Base-by-base conservation (phyloP, 495 filamentous ascomycete species). In the Neurospora cerealis region DNA sequence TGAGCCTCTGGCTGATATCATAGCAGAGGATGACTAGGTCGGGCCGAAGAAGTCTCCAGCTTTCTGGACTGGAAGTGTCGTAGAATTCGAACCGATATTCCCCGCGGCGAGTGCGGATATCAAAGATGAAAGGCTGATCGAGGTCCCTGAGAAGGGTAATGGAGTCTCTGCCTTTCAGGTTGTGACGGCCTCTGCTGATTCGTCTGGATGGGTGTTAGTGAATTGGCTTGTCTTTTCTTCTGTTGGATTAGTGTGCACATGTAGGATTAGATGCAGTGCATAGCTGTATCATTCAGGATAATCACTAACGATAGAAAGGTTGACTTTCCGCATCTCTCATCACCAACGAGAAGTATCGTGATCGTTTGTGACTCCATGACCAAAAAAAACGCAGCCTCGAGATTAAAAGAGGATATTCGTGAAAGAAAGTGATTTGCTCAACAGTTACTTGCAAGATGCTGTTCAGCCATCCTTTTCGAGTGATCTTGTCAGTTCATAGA, bases 91-190 rank as follows among this genome's bases (percentile, higher is more conserved):
- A 85, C 41, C 89, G 89, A 79, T 93, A 96, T 5, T 85, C 85
- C 17, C 88, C 87, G 21, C 62, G 79, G 41, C 81, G 79, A 60
- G 89, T 88, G 69, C 88, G 88, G 74, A 96, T 88, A 70, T 94
- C 88, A 80, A 94, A 96, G 70, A 91, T 82, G 81, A 93, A 96
- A 17, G 94, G 94, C 81, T 97, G 94, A 79, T 96, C 89, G 73
- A 86, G 80, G 83, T 97, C 93, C 69, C 87, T 88, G 41, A 96
- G 86, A 37, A 87, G 78, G n/a, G 86, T 84, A 70, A 92, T 85
- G 34, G 83, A 73, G 24, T 71, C 71, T 5, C 76, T 78, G 72
- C 83, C 77, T 9, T 80, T 74, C 70, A 83, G 81, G 72, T 78
- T 77, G 40, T 77, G 73, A 38, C 83, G 77, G 44, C 85, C 86